These are phyloP conservation scores for Graphiopsis chlorocephala DNA, from an alignment of 2,329 filamentous ascomycete species.

Conservation along the genomic window DNA sequence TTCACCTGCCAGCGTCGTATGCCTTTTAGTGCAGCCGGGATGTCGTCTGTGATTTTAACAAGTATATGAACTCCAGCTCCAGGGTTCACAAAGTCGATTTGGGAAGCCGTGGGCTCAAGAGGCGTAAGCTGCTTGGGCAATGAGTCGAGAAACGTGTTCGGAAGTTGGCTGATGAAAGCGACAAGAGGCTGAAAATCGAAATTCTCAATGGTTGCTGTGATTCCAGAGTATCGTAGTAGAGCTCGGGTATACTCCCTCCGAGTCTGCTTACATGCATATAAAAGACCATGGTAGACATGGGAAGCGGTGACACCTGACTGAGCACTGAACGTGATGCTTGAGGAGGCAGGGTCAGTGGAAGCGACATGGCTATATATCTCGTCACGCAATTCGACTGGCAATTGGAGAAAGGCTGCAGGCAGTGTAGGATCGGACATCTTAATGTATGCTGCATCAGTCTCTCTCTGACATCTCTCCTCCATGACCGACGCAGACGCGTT, in stretches of 20 bases:
- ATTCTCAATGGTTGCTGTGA: neutral
- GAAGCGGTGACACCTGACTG: neutral
- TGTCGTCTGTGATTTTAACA: neutral
- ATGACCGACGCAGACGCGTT: neutral
- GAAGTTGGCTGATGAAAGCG: neutral
- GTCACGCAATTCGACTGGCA: neutral
- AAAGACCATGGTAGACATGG: neutral
- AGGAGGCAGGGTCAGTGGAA: neutral
- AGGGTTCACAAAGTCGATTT: neutral
- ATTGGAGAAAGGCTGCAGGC: neutral
- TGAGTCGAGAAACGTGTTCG: neutral
- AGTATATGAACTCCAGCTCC: neutral
- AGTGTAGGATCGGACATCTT: neutral
- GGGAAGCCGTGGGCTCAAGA: neutral
- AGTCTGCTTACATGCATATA: neutral
- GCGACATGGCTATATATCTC: neutral
- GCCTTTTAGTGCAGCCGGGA: neutral
- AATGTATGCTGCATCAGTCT: neutral
- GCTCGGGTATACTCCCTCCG: neutral
- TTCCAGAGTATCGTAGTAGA: neutral
- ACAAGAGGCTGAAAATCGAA: neutral
- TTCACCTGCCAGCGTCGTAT: neutral
- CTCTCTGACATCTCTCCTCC: neutral
- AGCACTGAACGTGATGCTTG: neutral
- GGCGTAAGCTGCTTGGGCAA: neutral